These are phyloP conservation scores for Phytophthora aleatoria DNA, from an alignment of 352 stramenopile genomes.

Conservation along the genomic window DNA sequence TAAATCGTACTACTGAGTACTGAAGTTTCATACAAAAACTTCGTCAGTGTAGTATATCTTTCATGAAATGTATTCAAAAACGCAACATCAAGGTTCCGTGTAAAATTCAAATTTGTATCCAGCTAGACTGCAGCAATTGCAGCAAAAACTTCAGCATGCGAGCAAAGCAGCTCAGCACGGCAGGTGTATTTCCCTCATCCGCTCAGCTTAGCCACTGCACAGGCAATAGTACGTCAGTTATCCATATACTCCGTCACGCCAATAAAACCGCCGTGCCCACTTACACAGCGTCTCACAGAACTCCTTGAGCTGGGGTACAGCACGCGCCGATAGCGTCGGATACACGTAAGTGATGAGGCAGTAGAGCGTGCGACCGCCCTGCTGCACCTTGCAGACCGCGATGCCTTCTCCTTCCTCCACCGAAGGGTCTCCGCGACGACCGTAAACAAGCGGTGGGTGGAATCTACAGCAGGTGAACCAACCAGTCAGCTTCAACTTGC, in stretches of 20 bases:
- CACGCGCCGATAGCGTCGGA: slow-evolving; percentile 76
- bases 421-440: slow-evolving; percentile 64
- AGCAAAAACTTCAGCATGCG: no score
- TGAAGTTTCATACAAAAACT: background rate
- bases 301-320: slow-evolving; percentile 76
- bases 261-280: background rate
- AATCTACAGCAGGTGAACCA: slow-evolving; percentile 43
- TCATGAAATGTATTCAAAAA: no score
- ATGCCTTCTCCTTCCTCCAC: slow-evolving; percentile 76
- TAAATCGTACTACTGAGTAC: background rate
- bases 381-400: slow-evolving; percentile 63
- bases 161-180: no score
- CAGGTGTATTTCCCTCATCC: background rate
- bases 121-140: background rate
- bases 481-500: slow-evolving; percentile 7
- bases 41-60: no score
- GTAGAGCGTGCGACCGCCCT: slow-evolving; percentile 54
- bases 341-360: slow-evolving; percentile 86
- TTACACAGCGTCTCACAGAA: slow-evolving; percentile 64
- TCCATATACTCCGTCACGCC: background rate
- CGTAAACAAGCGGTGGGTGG: slow-evolving; percentile 80
- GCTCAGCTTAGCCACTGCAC: slow-evolving; percentile 17
- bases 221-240: background rate
- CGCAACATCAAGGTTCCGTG: background rate
- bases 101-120: slow-evolving; percentile 6